Evolutionary conservation across 352 stramenopile genomes (phyloP), one percentile per base, ranked within the genome.

Genomic region (Globisporangium orthogonon): DNA sequence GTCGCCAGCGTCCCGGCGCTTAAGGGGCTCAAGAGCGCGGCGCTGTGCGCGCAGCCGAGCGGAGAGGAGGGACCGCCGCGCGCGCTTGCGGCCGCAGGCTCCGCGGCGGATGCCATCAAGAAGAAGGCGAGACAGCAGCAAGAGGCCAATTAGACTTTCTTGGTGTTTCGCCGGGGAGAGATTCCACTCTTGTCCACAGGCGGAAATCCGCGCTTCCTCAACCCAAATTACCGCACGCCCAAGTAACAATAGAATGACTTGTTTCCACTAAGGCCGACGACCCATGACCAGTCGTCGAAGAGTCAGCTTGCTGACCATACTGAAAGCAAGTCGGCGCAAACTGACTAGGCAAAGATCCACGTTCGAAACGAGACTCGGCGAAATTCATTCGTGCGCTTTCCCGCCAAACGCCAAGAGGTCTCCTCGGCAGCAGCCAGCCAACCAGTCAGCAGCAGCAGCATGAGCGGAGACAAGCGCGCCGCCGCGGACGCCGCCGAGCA

Each of bases 401-500:
- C 50, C 37, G 37, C 35, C 35, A 35, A 7, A 2, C 7, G 0
- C 37, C 37, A 43, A 43, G 37, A 43, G 37, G 11, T 43, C 37
- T 13, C 23, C 23, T 23, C 23, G 23, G 23, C 23, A 23, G 23
- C 23, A 23, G 10, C 13, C 30, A 47, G 13, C n/a, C 7, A 44
- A 9, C n/a, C 50, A 15, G n/a, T 30, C 14, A 17, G 5, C 49
- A 15, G 9, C 35, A 41, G 11, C 3, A 44, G 10, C 18, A 46
- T 49, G 44, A 49, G 44, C 44, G 44, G 44, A 35, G 31, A 46
- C 15, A 39, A 43, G n/a, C 15, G 14, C 30, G 45, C 2, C 18
- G 45, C 2, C 50, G 74, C 15, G 18, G 89, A 86, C 74, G 77
- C 68, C 41, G 70, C 74, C 46, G 67, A 69, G 50, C 74, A 76